Conservation (phyloP, 768 basidiomycete genomes). For the Leccinum disarticulatum region DNA sequence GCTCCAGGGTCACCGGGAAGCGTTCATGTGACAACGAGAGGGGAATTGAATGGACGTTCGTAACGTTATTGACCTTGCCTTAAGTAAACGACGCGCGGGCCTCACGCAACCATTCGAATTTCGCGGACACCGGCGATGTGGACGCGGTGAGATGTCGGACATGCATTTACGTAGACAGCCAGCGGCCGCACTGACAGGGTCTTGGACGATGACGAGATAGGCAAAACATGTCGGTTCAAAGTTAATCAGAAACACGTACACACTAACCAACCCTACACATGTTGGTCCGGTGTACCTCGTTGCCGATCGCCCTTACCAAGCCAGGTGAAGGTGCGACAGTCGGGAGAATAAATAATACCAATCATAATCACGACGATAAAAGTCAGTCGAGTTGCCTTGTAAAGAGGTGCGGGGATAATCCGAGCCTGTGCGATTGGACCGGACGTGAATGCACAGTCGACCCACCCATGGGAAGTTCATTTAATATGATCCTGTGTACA, state of each 20-base stretch:
- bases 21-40: neutral
- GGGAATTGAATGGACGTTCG: neutral
- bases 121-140: constrained; percentile 8
- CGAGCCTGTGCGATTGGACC: constrained; percentile 4
- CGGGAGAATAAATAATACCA: neutral
- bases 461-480: neutral
- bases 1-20: constrained; percentile 3
- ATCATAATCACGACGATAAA: neutral
- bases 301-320: neutral
- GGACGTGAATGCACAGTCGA: neutral
- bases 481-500: neutral
- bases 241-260: neutral
- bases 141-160: constrained; percentile 3
- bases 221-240: neutral
- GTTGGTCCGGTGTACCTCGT: neutral
- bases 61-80: constrained; percentile 13
- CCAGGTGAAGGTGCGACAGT: neutral
- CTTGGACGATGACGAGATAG: neutral
- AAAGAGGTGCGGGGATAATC: neutral
- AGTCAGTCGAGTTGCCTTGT: neutral
- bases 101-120: constrained; percentile 11
- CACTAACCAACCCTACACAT: neutral
- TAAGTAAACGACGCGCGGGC: constrained; percentile 18
- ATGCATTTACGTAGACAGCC: neutral
- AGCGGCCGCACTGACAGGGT: neutral